These are phyloP conservation scores for Leccinum arenicola DNA, from an alignment of 768 basidiomycete species.

Conservation along the genomic window DNA sequence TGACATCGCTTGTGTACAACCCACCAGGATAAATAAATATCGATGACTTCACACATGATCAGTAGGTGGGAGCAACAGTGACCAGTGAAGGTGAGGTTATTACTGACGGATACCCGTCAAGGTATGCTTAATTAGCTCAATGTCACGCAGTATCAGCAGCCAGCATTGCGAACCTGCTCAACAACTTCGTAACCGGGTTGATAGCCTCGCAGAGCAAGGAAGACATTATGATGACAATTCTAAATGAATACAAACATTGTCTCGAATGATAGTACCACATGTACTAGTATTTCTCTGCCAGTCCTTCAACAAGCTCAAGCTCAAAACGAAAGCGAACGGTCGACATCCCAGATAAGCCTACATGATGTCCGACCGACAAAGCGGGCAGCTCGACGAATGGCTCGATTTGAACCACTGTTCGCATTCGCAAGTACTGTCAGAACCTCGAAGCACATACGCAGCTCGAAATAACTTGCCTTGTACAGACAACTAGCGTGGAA, in stretches of 20 bases:
- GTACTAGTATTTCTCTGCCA: not conserved
- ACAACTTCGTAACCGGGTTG: not conserved
- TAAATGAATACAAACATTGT: constrained; percentile 2
- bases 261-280: not conserved
- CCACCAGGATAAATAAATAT: too few relatives aligned
- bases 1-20: too few relatives aligned
- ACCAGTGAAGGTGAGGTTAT: too few relatives aligned
- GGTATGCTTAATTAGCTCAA: too few relatives aligned
- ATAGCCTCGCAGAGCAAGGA: not conserved
- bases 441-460: not conserved
- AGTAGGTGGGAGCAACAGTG: too few relatives aligned
- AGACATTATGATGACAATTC: not conserved
- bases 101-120: too few relatives aligned
- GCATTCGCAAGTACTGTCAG: not conserved
- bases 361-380: constrained; percentile 84
- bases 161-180: constrained; percentile 12
- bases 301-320: not conserved
- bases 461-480: constrained; percentile 51
- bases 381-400: constrained; percentile 86
- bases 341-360: constrained; percentile 22
- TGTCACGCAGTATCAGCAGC: constrained; percentile 39
- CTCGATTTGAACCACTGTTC: constrained; percentile 84
- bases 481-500: constrained; percentile 92
- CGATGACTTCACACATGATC: too few relatives aligned
- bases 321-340: not conserved